A percentile compares a stretch with the other conserved stretches of the same genome.
Evolutionary conservation across 1,284 basidiomycete genomes (phyloP).

Genomic region (Apiotrichum mycotoxinovorans): DNA sequence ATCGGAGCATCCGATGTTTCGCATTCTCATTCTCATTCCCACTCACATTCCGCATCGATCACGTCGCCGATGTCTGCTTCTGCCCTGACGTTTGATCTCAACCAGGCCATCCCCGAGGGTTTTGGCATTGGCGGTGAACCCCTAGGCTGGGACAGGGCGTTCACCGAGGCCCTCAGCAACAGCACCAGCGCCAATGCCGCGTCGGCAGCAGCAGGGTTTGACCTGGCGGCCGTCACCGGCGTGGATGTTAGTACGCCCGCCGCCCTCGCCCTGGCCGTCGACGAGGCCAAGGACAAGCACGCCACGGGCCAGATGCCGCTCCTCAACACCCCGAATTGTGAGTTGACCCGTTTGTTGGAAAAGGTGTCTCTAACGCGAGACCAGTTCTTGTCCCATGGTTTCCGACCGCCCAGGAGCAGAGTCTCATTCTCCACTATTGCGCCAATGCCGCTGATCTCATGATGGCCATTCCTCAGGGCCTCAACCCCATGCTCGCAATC

Average conservation of each 20-base stretch:
- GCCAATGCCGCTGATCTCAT: constrained; percentile 50
- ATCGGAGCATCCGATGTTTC: not conserved
- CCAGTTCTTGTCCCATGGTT: constrained; percentile 45
- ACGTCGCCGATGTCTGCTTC: not conserved
- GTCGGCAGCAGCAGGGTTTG: too few relatives aligned
- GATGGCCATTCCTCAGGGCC: constrained; percentile 51
- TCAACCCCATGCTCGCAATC: constrained; percentile 52
- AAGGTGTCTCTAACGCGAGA: not conserved
- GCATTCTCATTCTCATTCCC: too few relatives aligned
- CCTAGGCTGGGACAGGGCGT: constrained; percentile 12
- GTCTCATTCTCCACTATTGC: constrained; percentile 47
- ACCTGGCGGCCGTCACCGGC: not conserved
- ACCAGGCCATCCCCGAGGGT: constrained; percentile 13
- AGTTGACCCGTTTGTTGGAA: not conserved
- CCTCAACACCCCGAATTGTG: constrained; percentile 4
- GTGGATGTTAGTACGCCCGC: not conserved
- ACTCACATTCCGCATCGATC: too few relatives aligned
- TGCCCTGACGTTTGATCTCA: constrained; percentile 8
- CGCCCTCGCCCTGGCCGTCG: not conserved
- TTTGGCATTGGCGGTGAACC: constrained; percentile 9
- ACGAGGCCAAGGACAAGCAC: not conserved
- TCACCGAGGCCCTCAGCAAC: constrained; percentile 3
- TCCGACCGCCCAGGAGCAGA: constrained; percentile 46
- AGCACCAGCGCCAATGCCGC: not conserved
- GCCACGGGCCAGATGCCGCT: not conserved